Conservation (phyloP, 257 asterid genomes). For the Datura wrightii region DNA sequence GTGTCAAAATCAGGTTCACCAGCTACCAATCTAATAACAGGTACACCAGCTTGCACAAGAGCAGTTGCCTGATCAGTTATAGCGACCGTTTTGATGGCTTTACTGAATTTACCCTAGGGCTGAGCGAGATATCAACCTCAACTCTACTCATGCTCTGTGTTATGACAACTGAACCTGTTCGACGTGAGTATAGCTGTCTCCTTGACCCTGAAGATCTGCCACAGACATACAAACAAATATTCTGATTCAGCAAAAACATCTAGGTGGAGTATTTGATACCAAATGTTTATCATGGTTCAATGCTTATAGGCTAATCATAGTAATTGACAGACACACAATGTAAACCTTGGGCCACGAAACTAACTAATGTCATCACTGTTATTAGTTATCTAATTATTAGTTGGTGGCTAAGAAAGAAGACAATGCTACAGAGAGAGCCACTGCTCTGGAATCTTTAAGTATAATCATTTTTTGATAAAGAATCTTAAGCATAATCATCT, state of each 20-base stretch:
- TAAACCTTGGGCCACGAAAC: background rate
- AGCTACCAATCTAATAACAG: conserved; percentile 89
- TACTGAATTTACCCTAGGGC: conserved; percentile 89
- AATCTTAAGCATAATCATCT: background rate
- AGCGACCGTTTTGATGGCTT: conserved; percentile 94
- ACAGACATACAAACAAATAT: conserved; percentile 30
- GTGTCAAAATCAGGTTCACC: conserved; percentile 99
- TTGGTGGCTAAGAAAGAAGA: background rate
- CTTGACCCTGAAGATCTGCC: conserved; percentile 48
- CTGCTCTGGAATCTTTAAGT: background rate
- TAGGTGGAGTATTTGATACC: background rate
- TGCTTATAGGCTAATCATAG: background rate
- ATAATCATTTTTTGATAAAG: background rate
- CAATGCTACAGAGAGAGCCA: background rate
- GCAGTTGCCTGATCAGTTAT: conserved; percentile 95
- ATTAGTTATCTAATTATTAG: background rate
- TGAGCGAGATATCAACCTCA: conserved; percentile 75
- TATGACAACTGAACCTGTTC: conserved; percentile 49
- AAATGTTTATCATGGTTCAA: conserved; percentile 2
- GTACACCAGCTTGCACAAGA: conserved; percentile 92
- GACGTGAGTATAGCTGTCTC: conserved; percentile 39
- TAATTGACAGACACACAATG: background rate
- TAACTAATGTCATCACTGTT: background rate
- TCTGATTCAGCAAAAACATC: conserved; percentile 3
- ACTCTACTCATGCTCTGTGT: conserved; percentile 43